Evolutionary conservation across 1,139 yeast genomes (phyloP).

Genomic region (Pichia sp.): DNA sequence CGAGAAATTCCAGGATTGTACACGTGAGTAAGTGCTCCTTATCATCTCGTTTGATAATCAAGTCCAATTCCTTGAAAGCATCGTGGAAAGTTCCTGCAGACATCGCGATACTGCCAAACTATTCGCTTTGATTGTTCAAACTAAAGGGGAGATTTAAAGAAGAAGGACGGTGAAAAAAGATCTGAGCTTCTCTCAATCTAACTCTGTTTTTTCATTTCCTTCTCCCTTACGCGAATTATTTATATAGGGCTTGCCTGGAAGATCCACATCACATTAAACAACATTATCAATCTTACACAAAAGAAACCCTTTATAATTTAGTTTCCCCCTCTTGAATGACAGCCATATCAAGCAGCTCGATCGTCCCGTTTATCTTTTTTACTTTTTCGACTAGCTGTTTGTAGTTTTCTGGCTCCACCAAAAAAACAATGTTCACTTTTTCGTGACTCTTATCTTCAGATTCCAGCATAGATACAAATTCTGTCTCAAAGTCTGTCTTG

Average conservation of each 20-base stretch:
- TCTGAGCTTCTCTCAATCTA: neutral
- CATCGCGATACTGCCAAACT: no score
- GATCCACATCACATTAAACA: no score
- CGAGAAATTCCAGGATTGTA: constrained; percentile 31
- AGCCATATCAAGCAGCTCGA: constrained; percentile 90
- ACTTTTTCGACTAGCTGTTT: constrained; percentile 63
- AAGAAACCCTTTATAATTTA: constrained; percentile 6
- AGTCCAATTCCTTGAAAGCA: constrained; percentile 9
- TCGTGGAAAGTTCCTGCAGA: constrained; percentile 6
- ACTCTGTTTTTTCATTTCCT: neutral
- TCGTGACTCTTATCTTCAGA: constrained; percentile 32
- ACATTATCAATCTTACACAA: neutral
- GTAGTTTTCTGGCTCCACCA: constrained; percentile 87
- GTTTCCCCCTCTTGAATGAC: constrained; percentile 61
- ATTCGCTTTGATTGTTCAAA: neutral
- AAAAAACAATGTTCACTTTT: constrained; percentile 60
- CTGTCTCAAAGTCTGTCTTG: constrained; percentile 19
- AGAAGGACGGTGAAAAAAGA: neutral
- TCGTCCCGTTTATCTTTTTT: constrained; percentile 52
- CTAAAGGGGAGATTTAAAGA: neutral
- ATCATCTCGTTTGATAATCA: constrained; percentile 7
- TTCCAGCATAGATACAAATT: constrained; percentile 28
- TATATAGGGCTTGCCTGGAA: no score
- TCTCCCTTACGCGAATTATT: neutral
- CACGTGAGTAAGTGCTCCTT: constrained; percentile 22